A percentile compares a stretch with the other conserved stretches of the same genome.
Conservation (phyloP, 495 filamentous ascomycete genomes). For the Lasiosphaeris hirsuta region DNA sequence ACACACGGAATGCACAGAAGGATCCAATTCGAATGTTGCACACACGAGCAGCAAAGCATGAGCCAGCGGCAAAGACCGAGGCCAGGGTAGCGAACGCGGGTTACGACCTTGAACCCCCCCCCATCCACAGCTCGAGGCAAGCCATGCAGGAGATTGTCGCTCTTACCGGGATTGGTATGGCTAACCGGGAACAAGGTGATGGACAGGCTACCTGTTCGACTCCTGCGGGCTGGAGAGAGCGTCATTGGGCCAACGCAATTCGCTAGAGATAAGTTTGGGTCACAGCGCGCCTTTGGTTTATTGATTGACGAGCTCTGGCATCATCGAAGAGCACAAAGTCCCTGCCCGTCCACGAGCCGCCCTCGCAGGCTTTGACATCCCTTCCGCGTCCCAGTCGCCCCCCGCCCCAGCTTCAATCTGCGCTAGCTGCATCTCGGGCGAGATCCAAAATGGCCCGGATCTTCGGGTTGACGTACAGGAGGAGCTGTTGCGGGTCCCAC, state of each 20-base stretch:
- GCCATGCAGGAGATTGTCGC: slow-evolving; percentile 1
- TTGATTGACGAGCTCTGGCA: slow-evolving; percentile 14
- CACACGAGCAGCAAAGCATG: neutral
- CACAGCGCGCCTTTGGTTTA: neutral
- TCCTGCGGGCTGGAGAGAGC: neutral
- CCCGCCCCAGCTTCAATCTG: neutral
- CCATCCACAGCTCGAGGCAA: neutral
- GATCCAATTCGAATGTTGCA: neutral
- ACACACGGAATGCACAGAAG: slow-evolving; percentile 23
- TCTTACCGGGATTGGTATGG: slow-evolving; percentile 1
- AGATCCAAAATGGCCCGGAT: too few species aligned
- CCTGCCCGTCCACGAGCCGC: neutral
- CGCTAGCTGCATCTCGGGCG: neutral
- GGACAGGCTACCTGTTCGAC: neutral
- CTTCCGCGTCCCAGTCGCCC: neutral
- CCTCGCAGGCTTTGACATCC: neutral
- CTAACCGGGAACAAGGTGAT: slow-evolving; percentile 6
- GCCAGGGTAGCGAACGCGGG: slow-evolving; percentile 13
- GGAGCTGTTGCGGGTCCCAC: too few species aligned
- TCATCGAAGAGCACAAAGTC: slow-evolving; percentile 6
- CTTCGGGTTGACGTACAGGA: too few species aligned
- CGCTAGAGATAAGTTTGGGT: slow-evolving; percentile 14
- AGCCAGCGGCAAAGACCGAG: slow-evolving; percentile 18
- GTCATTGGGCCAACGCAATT: slow-evolving; percentile 1
- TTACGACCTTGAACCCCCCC: neutral